Evolutionary conservation across 129 eudicot genomes (phyloP), one percentile per base, ranked within the genome.

Genomic region (Ambrosia trifida): DNA sequence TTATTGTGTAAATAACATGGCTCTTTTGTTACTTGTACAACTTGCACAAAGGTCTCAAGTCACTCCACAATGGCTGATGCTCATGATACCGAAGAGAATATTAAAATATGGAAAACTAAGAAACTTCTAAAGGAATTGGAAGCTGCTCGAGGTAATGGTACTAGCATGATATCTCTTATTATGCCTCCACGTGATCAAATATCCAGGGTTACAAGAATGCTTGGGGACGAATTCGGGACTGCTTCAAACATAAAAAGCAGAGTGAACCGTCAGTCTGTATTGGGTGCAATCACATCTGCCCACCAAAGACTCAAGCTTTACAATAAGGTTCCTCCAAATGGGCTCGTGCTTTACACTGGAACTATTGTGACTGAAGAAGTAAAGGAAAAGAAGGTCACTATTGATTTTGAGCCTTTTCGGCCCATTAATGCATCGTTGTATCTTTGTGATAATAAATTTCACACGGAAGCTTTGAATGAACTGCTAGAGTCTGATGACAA

Each of bases 121-220:
- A 79, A 79, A 61, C 83, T 79, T 44, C 72, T 79, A 35, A 79
- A 79, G 47, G 83, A 74, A 45, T 49, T 79, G 1, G 78, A 79
- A 72, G 78, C 83, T 43, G 83, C 83, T 11, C 68, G 78, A 24
- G 83, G 83, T 66, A 79, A 79, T 7, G 83, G 83, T 54, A 72
- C 78, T 20, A 79, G 78, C 83, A 79, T 79, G 83, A 79, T 79
- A 2, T 79, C 83, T 65, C 83, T 79, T 11, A 79, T 79, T n/a
- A 72, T 79, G 83, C 83, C 78, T 5, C 83, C 83, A 47, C 78
- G 78, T 24, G 83, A 79, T 59, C 78, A 79, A 68, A 40, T 79
- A 7, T 72, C 83, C 9, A 78, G 83, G 9, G 83, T 79, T 14
- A 72, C 78, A 45, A 72, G 72, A 64, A 79, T 79, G 83, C 83